These are phyloP conservation scores for Mrakiaceae sp. DNA, from an alignment of 1,284 basidiomycete species.

Conservation along the genomic window DNA sequence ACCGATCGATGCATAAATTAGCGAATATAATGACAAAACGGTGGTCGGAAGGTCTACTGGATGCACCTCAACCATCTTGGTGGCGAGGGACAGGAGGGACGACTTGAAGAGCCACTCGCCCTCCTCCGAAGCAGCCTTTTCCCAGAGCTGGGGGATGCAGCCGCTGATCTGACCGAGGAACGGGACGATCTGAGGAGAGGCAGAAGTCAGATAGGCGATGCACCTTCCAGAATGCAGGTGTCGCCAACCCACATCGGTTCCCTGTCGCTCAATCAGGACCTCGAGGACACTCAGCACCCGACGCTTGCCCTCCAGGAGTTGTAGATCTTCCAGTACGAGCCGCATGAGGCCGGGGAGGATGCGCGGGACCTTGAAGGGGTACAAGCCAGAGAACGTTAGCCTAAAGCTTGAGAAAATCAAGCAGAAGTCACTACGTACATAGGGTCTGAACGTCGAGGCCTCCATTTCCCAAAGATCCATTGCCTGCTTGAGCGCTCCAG, in stretches of 20 bases:
- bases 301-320: constrained; percentile 66
- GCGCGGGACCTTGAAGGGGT: constrained; percentile 33
- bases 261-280: constrained; percentile 58
- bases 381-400: neutral
- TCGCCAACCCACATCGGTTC: constrained; percentile 42
- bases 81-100: constrained; percentile 58
- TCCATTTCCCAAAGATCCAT: constrained; percentile 45
- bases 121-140: constrained; percentile 38
- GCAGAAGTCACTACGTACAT: constrained; percentile 19
- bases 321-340: constrained; percentile 57
- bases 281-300: constrained; percentile 59
- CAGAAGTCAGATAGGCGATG: neutral
- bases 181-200: constrained; percentile 49
- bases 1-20: neutral
- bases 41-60: constrained; percentile 19
- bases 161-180: constrained; percentile 53
- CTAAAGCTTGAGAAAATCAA: neutral
- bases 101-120: constrained; percentile 70
- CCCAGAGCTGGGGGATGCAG: constrained; percentile 65
- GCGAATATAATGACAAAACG: neutral
- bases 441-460: constrained; percentile 30
- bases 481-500: constrained; percentile 60
- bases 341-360: constrained; percentile 51
- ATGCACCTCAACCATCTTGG: constrained; percentile 54
- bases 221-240: neutral